A percentile compares a stretch with the other conserved stretches of the same genome.
Conservation (phyloP, 2,329 filamentous ascomycete genomes). For the Claviceps monticola region DNA sequence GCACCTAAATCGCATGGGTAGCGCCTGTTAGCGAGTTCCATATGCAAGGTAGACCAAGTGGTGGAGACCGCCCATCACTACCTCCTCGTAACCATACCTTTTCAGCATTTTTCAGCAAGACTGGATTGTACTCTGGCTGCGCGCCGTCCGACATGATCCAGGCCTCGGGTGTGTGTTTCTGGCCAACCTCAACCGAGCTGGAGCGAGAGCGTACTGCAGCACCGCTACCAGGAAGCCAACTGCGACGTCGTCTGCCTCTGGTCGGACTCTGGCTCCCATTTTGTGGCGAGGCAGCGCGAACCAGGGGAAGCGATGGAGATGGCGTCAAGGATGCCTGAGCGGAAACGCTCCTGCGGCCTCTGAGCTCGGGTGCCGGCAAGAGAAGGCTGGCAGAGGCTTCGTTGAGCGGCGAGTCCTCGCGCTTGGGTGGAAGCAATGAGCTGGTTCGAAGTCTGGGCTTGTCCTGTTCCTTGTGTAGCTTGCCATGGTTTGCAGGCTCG, state of each 20-base stretch:
- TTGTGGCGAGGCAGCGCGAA: conserved; percentile 13
- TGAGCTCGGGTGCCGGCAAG: conserved; percentile 16
- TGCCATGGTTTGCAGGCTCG: conserved; percentile 12
- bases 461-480: conserved; percentile 19
- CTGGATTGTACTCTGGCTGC: conserved; percentile 41
- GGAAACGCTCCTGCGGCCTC: conserved; percentile 32
- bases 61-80: background rate
- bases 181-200: conserved; percentile 26
- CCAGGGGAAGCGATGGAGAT: conserved; percentile 11
- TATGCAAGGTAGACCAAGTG: too few species aligned
- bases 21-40: too few species aligned
- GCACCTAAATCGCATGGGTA: conserved; percentile 31
- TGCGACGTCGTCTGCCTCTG: conserved; percentile 33
- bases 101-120: conserved; percentile 37
- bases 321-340: conserved; percentile 23
- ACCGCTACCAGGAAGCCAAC: conserved; percentile 39
- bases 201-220: conserved; percentile 30
- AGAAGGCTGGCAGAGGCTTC: background rate
- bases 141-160: conserved; percentile 43
- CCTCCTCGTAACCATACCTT: conserved; percentile 26
- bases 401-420: conserved; percentile 10
- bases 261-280: conserved; percentile 29
- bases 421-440: conserved; percentile 17
- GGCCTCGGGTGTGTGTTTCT: conserved; percentile 19
- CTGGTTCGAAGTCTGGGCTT: conserved; percentile 17